phyloP scores from a whole-genome alignment of 208 protist genomes.

The Leptomonas pyrrhocoris region DNA sequence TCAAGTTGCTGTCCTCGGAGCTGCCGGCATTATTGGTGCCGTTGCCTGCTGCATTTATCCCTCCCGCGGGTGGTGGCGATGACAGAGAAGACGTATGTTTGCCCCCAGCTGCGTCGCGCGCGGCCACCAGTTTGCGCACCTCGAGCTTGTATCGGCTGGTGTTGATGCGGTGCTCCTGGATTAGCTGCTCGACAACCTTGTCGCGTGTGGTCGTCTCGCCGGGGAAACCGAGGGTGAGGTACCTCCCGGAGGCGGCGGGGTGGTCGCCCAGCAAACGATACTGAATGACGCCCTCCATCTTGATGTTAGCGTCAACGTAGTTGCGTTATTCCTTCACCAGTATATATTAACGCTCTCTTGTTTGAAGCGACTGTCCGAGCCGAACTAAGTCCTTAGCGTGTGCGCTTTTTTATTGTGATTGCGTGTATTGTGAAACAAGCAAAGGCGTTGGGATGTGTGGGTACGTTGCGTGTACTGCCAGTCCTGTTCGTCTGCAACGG shows the following conservation, averaged over 20 bases:
- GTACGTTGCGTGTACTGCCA: too few relatives aligned
- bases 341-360: too few relatives aligned
- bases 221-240: slow-evolving; percentile 69
- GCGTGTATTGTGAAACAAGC: too few relatives aligned
- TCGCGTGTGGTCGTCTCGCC: slow-evolving; percentile 48
- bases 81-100: background rate
- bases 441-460: too few relatives aligned
- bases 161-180: slow-evolving; percentile 78
- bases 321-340: too few relatives aligned
- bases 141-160: slow-evolving; percentile 77
- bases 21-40: background rate
- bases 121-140: slow-evolving; percentile 23
- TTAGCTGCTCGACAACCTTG: slow-evolving; percentile 52
- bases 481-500: too few relatives aligned
- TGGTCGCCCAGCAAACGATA: slow-evolving; percentile 78
- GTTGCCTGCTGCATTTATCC: background rate
- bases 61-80: background rate
- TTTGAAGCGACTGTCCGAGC: too few relatives aligned
- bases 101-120: slow-evolving; percentile 22
- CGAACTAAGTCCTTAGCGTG: too few relatives aligned
- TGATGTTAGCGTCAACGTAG: background rate
- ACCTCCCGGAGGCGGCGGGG: slow-evolving; percentile 75
- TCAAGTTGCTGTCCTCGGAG: background rate
- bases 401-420: too few relatives aligned
- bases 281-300: slow-evolving; percentile 76